Evolutionary conservation across 345 rosid species (phyloP).

Genomic region (Eucalyptus curtisii): DNA sequence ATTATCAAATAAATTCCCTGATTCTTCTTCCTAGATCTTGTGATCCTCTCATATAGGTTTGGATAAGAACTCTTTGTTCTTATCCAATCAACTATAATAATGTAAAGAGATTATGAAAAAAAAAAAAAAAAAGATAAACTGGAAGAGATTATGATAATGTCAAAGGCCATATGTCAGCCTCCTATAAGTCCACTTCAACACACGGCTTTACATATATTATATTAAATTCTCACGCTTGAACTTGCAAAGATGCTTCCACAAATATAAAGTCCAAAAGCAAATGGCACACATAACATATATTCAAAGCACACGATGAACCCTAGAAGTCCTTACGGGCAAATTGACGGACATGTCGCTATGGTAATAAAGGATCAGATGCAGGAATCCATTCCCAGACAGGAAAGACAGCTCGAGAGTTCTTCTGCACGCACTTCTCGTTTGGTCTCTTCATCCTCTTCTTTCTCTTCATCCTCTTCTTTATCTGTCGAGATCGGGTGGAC

Average conservation of each 20-base stretch:
- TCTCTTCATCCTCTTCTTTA: neutral
- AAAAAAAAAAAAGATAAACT: no score
- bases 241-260: neutral
- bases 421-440: fast-evolving
- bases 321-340: neutral
- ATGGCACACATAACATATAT: neutral
- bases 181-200: neutral
- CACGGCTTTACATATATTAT: neutral
- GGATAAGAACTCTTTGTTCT: no score
- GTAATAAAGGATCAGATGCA: neutral
- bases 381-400: neutral
- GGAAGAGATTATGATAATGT: neutral
- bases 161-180: neutral
- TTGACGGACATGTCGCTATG: neutral
- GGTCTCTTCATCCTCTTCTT: neutral
- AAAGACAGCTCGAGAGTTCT: neutral
- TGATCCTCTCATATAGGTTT: no score
- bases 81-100: no score
- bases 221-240: neutral
- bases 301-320: neutral
- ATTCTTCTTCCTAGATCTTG: no score
- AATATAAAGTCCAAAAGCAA: neutral
- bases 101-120: no score
- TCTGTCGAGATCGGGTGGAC: neutral
- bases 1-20: no score